phyloP scores from a whole-genome alignment of 306 rosid species.

The Cucumis sativus region DNA sequence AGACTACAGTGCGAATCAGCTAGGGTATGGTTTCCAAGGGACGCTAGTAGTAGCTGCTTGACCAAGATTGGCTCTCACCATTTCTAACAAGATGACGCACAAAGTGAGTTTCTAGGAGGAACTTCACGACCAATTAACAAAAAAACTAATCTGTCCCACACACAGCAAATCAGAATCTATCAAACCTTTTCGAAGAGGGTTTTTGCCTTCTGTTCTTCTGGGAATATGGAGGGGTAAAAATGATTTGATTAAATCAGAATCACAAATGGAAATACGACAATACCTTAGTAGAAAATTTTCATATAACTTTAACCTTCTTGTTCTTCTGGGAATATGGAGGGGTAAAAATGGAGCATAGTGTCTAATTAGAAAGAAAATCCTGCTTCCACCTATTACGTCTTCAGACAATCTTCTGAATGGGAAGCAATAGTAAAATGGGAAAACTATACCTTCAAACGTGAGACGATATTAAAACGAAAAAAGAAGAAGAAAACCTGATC shows the following conservation, averaged over 20 bases:
- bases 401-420: not conserved
- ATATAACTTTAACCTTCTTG: not conserved
- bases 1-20: not conserved
- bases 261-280: not conserved
- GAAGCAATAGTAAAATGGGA: not conserved
- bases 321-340: not conserved
- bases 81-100: not conserved
- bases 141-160: not conserved
- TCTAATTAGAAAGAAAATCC: not conserved
- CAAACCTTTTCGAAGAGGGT: not conserved
- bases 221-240: no score
- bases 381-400: not conserved
- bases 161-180: not conserved
- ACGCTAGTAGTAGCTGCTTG: not conserved
- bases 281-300: not conserved
- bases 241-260: no score
- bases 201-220: no score
- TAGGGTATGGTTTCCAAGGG: not conserved
- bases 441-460: not conserved
- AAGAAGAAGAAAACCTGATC: not conserved
- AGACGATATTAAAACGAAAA: not conserved
- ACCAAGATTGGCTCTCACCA: not conserved
- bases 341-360: not conserved
- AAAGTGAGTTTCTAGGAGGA: not conserved
- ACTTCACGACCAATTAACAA: not conserved